Conservation (phyloP, 1,284 basidiomycete species). For the Anthracocystis walkeri region DNA sequence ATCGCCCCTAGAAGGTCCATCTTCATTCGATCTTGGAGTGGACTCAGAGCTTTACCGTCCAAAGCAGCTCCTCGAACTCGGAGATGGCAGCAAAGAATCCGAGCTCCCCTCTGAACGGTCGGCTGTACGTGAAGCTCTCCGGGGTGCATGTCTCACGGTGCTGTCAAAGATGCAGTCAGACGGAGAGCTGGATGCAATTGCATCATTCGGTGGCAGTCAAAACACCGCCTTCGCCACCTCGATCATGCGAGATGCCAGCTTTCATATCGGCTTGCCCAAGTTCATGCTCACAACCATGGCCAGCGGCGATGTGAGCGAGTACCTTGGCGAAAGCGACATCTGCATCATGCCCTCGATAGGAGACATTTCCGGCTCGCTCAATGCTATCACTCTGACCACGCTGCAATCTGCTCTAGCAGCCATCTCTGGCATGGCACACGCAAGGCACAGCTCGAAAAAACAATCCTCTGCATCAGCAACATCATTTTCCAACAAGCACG, state of each 20-base stretch:
- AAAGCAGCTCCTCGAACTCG: conserved; percentile 19
- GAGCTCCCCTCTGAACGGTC: conserved; percentile 13
- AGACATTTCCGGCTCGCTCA: conserved; percentile 48
- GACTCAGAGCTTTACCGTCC: conserved; percentile 9
- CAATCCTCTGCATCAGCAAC: background rate
- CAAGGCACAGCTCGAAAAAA: background rate
- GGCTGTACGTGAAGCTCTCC: conserved; percentile 20
- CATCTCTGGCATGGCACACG: conserved; percentile 43
- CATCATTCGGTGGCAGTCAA: conserved; percentile 45
- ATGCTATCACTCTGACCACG: conserved; percentile 35
- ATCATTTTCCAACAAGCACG: background rate
- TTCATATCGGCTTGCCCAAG: conserved; percentile 46
- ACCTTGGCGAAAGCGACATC: conserved; percentile 45
- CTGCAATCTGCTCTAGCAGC: conserved; percentile 30
- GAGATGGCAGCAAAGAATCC: background rate
- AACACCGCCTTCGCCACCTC: conserved; percentile 43
- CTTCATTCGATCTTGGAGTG: conserved; percentile 17
- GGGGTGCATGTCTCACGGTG: conserved; percentile 14
- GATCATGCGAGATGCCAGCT: conserved; percentile 36
- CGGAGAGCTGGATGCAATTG: conserved; percentile 25
- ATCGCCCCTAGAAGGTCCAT: conserved; percentile 12
- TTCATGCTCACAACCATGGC: conserved; percentile 50
- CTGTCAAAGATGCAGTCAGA: conserved; percentile 8
- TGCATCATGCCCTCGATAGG: conserved; percentile 45
- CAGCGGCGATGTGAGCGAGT: conserved; percentile 39